A percentile compares a stretch with the other conserved stretches of the same genome.
Conservation (phyloP, 306 rosid genomes). For the Fagus crenata region DNA sequence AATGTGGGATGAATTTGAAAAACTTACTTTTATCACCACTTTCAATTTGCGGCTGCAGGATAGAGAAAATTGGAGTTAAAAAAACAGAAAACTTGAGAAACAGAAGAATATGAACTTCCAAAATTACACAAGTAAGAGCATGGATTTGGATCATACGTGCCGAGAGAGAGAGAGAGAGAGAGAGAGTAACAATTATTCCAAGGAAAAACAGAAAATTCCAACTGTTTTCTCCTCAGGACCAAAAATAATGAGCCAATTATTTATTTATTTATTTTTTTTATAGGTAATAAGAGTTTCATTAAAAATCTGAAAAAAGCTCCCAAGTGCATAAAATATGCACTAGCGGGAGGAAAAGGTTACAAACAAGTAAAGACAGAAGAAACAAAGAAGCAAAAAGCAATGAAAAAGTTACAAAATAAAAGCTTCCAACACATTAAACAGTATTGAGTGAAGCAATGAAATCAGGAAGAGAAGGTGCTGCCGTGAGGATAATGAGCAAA, state of each 20-base stretch:
- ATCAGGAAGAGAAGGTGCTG: too few relatives aligned
- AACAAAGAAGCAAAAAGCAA: too few relatives aligned
- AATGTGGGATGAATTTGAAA: conserved; percentile 20
- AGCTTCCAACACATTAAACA: too few relatives aligned
- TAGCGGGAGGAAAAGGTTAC: too few relatives aligned
- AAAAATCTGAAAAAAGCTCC: too few relatives aligned
- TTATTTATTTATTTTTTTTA: too few relatives aligned
- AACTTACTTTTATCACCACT: conserved; percentile 95
- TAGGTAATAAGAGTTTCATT: too few relatives aligned
- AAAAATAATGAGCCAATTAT: neutral
- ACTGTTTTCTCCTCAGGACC: neutral
- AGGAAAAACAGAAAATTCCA: neutral
- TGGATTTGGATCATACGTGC: neutral
- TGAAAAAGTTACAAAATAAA: too few relatives aligned
- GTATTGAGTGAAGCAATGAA: too few relatives aligned
- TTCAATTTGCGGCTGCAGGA: conserved; percentile 91
- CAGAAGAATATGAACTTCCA: neutral
- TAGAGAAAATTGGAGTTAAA: conserved; percentile 32
- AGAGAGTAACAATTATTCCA: neutral
- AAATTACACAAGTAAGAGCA: neutral
- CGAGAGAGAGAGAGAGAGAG: neutral
- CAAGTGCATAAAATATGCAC: too few relatives aligned
- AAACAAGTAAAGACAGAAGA: too few relatives aligned
- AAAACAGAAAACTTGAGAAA: conserved; percentile 4
- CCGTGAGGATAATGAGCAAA: neutral